A percentile compares a stretch with the other conserved stretches of the same genome.
These are phyloP conservation scores for Paraphoma chrysanthemicola DNA, from an alignment of 2,329 filamentous ascomycete genomes.

Conservation along the genomic window DNA sequence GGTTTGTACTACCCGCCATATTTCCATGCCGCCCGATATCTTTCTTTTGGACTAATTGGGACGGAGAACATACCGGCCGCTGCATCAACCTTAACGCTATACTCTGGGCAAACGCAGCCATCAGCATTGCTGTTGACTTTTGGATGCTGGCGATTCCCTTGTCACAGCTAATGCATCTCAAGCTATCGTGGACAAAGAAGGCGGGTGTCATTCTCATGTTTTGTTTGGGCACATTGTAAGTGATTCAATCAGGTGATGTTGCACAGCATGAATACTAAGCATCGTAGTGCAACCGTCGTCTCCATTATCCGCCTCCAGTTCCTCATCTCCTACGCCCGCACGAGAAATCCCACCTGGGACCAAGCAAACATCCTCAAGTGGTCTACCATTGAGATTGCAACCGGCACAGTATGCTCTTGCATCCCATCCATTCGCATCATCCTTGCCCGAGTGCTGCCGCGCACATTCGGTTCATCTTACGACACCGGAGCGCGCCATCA, in stretches of 20 bases:
- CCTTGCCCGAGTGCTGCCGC: conserved; percentile 47
- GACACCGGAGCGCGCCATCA: conserved; percentile 10
- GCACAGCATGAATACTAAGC: background rate
- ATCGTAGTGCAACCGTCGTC: conserved; percentile 41
- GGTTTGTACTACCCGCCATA: conserved; percentile 13
- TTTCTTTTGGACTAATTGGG: conserved; percentile 32
- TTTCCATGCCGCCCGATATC: conserved; percentile 37
- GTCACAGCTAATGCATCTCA: conserved; percentile 28
- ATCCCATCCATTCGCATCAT: conserved; percentile 52
- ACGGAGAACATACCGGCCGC: conserved; percentile 21
- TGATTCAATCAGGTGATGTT: background rate
- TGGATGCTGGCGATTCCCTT: conserved; percentile 37
- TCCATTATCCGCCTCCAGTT: conserved; percentile 54
- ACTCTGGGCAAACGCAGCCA: conserved; percentile 29
- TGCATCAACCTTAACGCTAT: conserved; percentile 40
- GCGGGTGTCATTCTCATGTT: conserved; percentile 31
- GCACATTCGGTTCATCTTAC: conserved; percentile 44
- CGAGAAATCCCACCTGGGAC: conserved; percentile 51
- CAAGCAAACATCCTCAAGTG: conserved; percentile 51
- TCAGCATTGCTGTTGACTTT: conserved; percentile 33
- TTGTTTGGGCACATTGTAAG: background rate
- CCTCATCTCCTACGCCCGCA: conserved; percentile 52
- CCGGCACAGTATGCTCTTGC: conserved; percentile 55
- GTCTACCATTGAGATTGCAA: conserved; percentile 53
- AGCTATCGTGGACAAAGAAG: conserved; percentile 39